Conservation (phyloP, 129 eudicot species). For the Helianthus annuus region DNA sequence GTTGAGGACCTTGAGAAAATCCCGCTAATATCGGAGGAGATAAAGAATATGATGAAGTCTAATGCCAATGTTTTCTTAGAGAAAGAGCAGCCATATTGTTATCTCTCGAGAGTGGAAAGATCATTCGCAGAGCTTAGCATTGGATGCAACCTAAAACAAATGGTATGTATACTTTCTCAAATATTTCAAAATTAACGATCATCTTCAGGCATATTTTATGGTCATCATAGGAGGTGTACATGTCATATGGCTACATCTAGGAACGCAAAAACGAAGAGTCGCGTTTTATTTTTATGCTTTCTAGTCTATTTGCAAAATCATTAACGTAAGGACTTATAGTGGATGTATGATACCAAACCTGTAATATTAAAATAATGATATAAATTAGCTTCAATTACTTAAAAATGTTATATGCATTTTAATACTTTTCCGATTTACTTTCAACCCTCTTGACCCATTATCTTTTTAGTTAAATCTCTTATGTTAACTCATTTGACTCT, state of each 20-base stretch:
- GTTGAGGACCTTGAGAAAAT: slow-evolving; percentile 66
- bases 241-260: neutral
- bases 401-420: neutral
- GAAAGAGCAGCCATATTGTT: slow-evolving; percentile 85
- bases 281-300: neutral
- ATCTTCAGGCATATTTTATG: neutral
- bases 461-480: neutral
- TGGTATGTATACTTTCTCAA: slow-evolving; percentile 46
- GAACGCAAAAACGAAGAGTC: neutral
- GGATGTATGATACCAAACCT: no score
- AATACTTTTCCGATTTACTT: neutral
- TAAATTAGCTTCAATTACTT: neutral
- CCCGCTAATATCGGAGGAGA: slow-evolving; percentile 69
- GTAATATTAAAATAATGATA: no score
- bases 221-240: neutral
- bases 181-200: slow-evolving; percentile 3
- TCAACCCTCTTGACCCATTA: neutral
- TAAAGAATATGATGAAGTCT: slow-evolving; percentile 67
- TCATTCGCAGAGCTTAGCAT: slow-evolving; percentile 79
- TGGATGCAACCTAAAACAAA: slow-evolving; percentile 81
- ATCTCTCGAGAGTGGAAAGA: slow-evolving; percentile 69
- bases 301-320: slow-evolving; percentile 9
- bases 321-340: neutral
- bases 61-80: slow-evolving; percentile 74
- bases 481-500: neutral